Evolutionary conservation across 306 rosid species (phyloP).

Genomic region (Quercus engelmannii): DNA sequence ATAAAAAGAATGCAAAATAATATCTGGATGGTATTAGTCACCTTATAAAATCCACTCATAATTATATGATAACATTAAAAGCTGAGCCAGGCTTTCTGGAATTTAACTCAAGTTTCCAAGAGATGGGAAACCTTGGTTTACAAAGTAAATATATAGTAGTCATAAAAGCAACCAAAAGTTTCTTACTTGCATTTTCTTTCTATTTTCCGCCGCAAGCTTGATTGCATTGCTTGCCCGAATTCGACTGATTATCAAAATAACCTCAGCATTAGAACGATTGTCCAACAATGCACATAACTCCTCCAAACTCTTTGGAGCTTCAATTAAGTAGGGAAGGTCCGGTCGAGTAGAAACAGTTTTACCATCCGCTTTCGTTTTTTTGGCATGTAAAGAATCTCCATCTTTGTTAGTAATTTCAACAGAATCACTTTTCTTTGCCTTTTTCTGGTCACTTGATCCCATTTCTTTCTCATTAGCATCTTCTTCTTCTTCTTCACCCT

Average conservation of each 20-base stretch:
- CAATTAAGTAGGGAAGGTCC: conserved; percentile 78
- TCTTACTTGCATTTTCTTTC: conserved; percentile 85
- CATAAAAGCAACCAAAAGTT: conserved; percentile 2
- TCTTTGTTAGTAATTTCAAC: conserved; percentile 33
- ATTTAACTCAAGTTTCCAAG: neutral
- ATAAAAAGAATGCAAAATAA: neutral
- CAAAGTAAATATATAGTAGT: conserved; percentile 17
- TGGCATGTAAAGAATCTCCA: conserved; percentile 32
- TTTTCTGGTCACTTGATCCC: conserved; percentile 15
- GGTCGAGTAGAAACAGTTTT: conserved; percentile 34
- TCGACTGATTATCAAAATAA: conserved; percentile 63
- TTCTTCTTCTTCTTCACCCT: conserved; percentile 34
- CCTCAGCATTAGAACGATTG: conserved; percentile 50
- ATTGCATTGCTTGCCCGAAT: conserved; percentile 85
- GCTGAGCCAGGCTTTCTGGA: neutral
- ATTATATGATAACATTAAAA: neutral
- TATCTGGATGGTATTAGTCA: neutral
- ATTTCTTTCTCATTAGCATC: conserved; percentile 25
- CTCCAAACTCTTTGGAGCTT: conserved; percentile 82
- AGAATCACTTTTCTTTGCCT: conserved; percentile 22
- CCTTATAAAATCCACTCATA: neutral
- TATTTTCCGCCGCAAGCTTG: conserved; percentile 78
- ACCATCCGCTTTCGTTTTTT: conserved; percentile 38
- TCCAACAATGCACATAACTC: conserved; percentile 59
- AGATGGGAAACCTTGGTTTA: neutral